Evolutionary conservation across 306 rosid species (phyloP).

Genomic region (Dalbergia cochinchinensis): DNA sequence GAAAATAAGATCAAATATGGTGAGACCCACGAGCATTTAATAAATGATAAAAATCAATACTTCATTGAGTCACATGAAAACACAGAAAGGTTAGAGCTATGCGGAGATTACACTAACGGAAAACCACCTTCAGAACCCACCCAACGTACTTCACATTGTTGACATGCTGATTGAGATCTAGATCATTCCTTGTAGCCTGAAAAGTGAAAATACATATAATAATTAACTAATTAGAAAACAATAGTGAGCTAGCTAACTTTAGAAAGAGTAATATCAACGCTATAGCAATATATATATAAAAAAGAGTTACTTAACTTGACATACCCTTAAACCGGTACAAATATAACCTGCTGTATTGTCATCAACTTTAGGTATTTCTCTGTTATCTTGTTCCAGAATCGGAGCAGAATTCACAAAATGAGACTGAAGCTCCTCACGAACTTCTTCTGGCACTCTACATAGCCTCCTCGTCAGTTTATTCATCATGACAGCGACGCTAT

Average conservation of each 20-base stretch:
- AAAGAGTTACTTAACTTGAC: background rate
- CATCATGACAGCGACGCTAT: conserved; percentile 99
- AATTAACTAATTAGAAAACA: conserved; percentile 26
- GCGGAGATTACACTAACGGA: conserved; percentile 14
- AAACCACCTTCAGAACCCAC: conserved; percentile 94
- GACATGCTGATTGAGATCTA: conserved; percentile 94
- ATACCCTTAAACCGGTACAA: conserved; percentile 77
- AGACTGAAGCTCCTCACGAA: conserved; percentile 83
- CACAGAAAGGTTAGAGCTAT: too few species aligned
- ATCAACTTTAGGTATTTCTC: conserved; percentile 81
- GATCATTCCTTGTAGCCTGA: conserved; percentile 97
- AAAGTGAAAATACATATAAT: conserved; percentile 1
- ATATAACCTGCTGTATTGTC: conserved; percentile 77
- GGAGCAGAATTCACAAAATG: conserved; percentile 75
- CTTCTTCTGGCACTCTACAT: conserved; percentile 92
- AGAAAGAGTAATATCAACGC: background rate
- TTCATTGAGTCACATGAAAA: too few species aligned
- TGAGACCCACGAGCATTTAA: too few species aligned
- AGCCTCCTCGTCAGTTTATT: conserved; percentile 89
- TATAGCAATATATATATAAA: too few species aligned
- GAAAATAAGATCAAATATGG: too few species aligned
- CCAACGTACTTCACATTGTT: conserved; percentile 99
- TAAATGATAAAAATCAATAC: too few species aligned
- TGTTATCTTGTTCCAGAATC: conserved; percentile 82
- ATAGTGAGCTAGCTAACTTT: background rate